Evolutionary conservation across 768 basidiomycete genomes (phyloP).

Genomic region (Lactifluus hygrophoroides): DNA sequence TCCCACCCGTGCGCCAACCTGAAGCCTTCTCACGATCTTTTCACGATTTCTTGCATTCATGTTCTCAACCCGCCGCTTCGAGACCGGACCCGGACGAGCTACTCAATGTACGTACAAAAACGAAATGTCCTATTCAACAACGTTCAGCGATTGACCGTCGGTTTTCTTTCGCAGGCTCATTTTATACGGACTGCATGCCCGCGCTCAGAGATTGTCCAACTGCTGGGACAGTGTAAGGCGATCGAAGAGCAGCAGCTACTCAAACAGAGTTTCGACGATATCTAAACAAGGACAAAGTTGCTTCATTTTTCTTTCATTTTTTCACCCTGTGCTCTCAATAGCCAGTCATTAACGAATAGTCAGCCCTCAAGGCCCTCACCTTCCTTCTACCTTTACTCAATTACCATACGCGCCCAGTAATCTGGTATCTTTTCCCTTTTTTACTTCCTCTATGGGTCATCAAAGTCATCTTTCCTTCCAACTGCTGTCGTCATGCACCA

Average conservation of each 20-base stretch:
- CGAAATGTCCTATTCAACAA: no score
- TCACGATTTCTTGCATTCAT: slow-evolving; percentile 21
- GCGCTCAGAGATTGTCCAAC: slow-evolving; percentile 19
- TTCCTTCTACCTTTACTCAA: no score
- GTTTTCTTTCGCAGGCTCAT: neutral
- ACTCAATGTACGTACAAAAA: slow-evolving; percentile 18
- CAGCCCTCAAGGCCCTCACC: neutral
- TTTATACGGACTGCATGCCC: slow-evolving; percentile 20
- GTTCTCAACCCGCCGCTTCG: slow-evolving; percentile 18
- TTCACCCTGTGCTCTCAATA: neutral
- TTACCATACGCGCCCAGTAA: neutral
- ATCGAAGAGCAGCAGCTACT: slow-evolving; percentile 19
- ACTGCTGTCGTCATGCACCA: slow-evolving; percentile 10
- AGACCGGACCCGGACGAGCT: slow-evolving; percentile 20
- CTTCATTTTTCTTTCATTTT: neutral
- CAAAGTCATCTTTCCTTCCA: neutral
- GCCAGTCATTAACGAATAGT: neutral
- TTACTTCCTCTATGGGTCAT: neutral
- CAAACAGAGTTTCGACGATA: slow-evolving; percentile 6
- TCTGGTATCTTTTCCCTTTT: neutral
- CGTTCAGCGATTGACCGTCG: neutral
- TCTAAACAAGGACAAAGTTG: neutral
- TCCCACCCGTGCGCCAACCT: slow-evolving; percentile 17
- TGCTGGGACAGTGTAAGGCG: slow-evolving; percentile 20
- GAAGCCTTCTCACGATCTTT: slow-evolving; percentile 18